These are phyloP conservation scores for Diaporthe citriasiana DNA, from an alignment of 2,329 filamentous ascomycete genomes.

Conservation along the genomic window DNA sequence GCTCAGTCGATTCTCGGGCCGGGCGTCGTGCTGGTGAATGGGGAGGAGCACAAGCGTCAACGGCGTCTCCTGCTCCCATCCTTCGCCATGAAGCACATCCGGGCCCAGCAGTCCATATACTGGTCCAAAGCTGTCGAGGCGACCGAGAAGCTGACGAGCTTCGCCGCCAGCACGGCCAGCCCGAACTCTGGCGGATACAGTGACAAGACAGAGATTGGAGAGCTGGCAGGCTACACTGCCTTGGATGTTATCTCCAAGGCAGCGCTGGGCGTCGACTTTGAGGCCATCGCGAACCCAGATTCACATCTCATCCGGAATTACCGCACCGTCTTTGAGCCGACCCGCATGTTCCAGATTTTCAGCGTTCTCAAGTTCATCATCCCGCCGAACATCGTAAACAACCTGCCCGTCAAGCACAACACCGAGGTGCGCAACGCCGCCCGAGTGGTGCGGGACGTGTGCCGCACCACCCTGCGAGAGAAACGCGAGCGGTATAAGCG, in stretches of 20 bases:
- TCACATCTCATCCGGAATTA: slow-evolving; percentile 26
- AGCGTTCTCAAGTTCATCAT: slow-evolving; percentile 24
- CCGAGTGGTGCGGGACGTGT: slow-evolving; percentile 16
- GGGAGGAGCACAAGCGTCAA: slow-evolving; percentile 12
- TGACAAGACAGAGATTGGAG: slow-evolving; percentile 4
- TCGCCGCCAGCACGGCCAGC: slow-evolving; percentile 4
- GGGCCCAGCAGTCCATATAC: slow-evolving; percentile 15
- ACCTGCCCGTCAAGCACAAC: slow-evolving; percentile 13
- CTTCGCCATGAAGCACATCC: slow-evolving; percentile 23
- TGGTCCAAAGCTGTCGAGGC: slow-evolving; percentile 17
- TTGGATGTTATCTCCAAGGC: slow-evolving; percentile 26
- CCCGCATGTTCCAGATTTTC: slow-evolving; percentile 15
- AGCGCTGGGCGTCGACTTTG: slow-evolving; percentile 24
- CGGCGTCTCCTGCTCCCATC: slow-evolving; percentile 16
- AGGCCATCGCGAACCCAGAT: slow-evolving; percentile 21
- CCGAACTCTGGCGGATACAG: background rate
- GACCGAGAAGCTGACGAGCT: background rate
- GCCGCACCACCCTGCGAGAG: slow-evolving; percentile 7
- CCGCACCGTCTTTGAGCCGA: slow-evolving; percentile 14
- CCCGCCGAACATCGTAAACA: slow-evolving; percentile 4
- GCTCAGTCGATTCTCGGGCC: slow-evolving; percentile 4
- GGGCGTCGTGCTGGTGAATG: slow-evolving; percentile 7
- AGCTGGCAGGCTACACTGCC: slow-evolving; percentile 17
- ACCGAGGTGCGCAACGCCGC: slow-evolving; percentile 20
- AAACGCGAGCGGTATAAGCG: slow-evolving; percentile 22